Evolutionary conservation across 352 stramenopile genomes (phyloP), one percentile per base, ranked within the genome.

Genomic region (Blastocystis sp.): DNA sequence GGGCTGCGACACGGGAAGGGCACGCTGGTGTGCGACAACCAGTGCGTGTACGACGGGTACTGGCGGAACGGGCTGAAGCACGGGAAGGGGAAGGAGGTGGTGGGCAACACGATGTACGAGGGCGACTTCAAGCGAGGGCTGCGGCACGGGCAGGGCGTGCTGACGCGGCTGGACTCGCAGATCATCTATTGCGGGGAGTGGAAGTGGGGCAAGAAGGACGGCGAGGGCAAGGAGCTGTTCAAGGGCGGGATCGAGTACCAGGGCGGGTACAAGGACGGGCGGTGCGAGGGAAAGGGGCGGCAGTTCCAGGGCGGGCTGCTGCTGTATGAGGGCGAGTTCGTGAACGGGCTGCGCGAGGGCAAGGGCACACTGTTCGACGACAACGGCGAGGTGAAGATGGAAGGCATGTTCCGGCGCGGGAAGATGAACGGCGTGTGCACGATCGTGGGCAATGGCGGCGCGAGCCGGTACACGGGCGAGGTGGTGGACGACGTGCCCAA

Each of bases 311-410:
- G 69, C 3, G 57, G 57, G 6, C 54, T 84, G 21, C 17, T 84
- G 17, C 40, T 79, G 40, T 88, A 76, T 34, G 78, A 88, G 62
- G 78, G 78, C 3, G 60, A 88, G 17, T 88, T 76, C 52, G n/a
- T 65, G 24, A 88, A 88, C 43, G 78, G 78, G 10, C 38, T 78
- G 24, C 61, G 78, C 21, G 64, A 88, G 40, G 78, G 78, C 42
- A 28, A 40, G 1, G 78, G 78, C 14, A 59, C 14, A 9, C n/a
- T 88, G 42, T 88, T 60, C 43, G 40, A 66, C 21, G 40, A 88
- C n/a, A 52, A 77, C 28, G 78, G 78, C 10, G 59, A 38, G 24
- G 54, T 88, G 21, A 21, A n/a, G 24, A 84, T 34, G 21, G 42
- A 84, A 52, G 74, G 74, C 34, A 54, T 52, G 9, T 84, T 84